These are phyloP conservation scores for Fonsecaea erecta DNA, from an alignment of 2,329 filamentous ascomycete species.

Conservation along the genomic window DNA sequence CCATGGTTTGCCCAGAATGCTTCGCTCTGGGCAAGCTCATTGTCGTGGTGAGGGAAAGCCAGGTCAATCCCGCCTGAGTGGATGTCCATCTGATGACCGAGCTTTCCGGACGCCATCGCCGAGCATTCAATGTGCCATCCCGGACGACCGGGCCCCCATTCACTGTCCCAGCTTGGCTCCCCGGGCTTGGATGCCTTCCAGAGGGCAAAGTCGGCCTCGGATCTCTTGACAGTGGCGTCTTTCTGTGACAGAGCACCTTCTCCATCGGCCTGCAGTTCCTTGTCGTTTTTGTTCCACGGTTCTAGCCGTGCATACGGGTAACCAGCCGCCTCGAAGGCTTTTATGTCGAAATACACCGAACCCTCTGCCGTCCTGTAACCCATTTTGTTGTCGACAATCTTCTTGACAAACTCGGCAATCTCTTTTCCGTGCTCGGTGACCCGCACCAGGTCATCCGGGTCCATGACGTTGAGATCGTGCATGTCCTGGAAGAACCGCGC, in stretches of 20 bases:
- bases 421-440: conserved; percentile 92
- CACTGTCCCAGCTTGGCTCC: conserved; percentile 86
- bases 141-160: conserved; percentile 84
- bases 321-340: conserved; percentile 79
- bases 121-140: conserved; percentile 99
- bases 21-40: conserved; percentile 87
- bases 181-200: conserved; percentile 94
- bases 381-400: conserved; percentile 81
- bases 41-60: conserved; percentile 90
- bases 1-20: conserved; percentile 70
- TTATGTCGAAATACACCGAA: conserved; percentile 93
- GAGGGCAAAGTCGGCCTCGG: conserved; percentile 82
- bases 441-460: conserved; percentile 79
- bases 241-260: conserved; percentile 76
- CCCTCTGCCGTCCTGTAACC: conserved; percentile 77
- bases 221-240: conserved; percentile 67
- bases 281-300: conserved; percentile 83
- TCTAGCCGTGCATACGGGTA: conserved; percentile 85
- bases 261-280: conserved; percentile 81
- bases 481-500: conserved; percentile 87
- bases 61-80: conserved; percentile 93
- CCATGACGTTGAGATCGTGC: conserved; percentile 79
- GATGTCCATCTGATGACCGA: conserved; percentile 85
- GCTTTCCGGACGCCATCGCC: conserved; percentile 88
- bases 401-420: conserved; percentile 83